Evolutionary conservation across 2,329 filamentous ascomycete genomes (phyloP).

Genomic region (Trichoderma sp.): DNA sequence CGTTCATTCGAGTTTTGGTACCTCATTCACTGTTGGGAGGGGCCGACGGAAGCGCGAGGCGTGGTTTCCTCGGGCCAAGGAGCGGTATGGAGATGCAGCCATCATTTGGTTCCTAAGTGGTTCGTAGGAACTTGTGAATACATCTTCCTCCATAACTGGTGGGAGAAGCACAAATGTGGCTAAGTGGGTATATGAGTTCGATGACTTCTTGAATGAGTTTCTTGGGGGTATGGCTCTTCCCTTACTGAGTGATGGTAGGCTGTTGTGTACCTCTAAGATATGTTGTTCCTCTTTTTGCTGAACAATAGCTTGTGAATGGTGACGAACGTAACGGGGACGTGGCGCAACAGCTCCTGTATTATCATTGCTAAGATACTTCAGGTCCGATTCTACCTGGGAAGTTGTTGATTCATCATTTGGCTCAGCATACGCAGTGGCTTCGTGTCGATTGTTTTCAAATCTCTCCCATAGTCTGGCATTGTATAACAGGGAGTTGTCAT

Average conservation of each 20-base stretch:
- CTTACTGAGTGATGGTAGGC: background rate
- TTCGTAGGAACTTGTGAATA: background rate
- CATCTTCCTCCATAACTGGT: background rate
- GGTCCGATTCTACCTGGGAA: background rate
- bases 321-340: too few relatives aligned
- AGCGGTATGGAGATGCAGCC: background rate
- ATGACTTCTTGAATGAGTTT: background rate
- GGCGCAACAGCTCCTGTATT: background rate
- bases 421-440: background rate
- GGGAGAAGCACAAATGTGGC: background rate
- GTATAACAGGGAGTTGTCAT: slow-evolving; percentile 1
- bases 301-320: background rate
- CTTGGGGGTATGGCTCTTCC: background rate
- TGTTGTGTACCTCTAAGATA: background rate
- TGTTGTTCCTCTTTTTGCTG: background rate
- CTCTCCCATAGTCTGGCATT: background rate
- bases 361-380: background rate
- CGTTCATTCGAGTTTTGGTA: background rate
- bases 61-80: background rate
- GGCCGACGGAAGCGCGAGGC: background rate
- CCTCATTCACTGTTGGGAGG: background rate
- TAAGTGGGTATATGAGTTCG: background rate
- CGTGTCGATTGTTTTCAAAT: background rate
- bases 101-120: background rate
- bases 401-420: background rate